Conservation (phyloP, 441 rosid species). For the Adansonia gregorii region DNA sequence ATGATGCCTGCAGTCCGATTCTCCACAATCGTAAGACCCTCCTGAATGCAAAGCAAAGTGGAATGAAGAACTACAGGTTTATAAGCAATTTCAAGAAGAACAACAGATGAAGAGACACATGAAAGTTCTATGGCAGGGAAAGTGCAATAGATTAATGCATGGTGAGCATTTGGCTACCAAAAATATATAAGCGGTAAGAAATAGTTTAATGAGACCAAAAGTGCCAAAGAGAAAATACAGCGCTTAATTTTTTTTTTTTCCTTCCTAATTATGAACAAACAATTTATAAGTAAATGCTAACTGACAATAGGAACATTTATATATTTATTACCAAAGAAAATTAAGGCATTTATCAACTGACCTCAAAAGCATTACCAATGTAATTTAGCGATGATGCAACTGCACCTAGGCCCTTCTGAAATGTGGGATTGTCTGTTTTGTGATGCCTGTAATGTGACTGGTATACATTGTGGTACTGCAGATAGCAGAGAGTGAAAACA, state of each 20-base stretch:
- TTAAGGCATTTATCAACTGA: slow-evolving; percentile 24
- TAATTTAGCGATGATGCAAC: slow-evolving; percentile 57
- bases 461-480: slow-evolving; percentile 36
- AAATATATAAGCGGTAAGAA: not conserved
- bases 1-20: slow-evolving; percentile 64
- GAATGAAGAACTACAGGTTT: slow-evolving; percentile 14
- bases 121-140: not conserved
- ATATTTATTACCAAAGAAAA: not conserved
- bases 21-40: slow-evolving; percentile 63
- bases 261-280: not conserved
- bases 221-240: slow-evolving; percentile 9
- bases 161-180: not conserved
- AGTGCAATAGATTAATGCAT: not conserved
- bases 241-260: not conserved
- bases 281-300: slow-evolving; percentile 5
- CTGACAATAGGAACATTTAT: not conserved
- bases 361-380: slow-evolving; percentile 67
- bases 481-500: slow-evolving; percentile 18
- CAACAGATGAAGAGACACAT: not conserved
- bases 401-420: slow-evolving; percentile 55
- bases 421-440: slow-evolving; percentile 45
- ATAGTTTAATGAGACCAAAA: not conserved
- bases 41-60: slow-evolving; percentile 40
- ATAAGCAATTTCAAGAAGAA: not conserved
- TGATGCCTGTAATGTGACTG: slow-evolving; percentile 36